Evolutionary conservation across 192 early-diverging fungal species (phyloP), one percentile per base, ranked within the genome.

Genomic region (Entrophospora sp.): DNA sequence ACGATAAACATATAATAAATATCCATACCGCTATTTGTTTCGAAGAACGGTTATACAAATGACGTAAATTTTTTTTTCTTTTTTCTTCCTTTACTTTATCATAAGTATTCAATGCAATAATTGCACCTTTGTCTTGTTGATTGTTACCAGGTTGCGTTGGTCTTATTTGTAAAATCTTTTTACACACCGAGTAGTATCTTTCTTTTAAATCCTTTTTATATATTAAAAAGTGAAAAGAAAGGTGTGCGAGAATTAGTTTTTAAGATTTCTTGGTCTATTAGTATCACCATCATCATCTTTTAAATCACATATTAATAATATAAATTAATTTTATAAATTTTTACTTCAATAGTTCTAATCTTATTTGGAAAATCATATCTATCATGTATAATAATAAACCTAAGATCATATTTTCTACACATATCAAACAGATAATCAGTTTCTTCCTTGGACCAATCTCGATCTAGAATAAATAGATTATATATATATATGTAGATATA

Each of bases 201-300:
- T 90, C 87, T 73, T 93, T 93, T 25, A 97, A 59, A 32, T 97
- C 95, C 80, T n/a, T n/a, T n/a, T n/a, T n/a, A n/a, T n/a, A n/a
- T n/a, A n/a, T n/a, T n/a, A n/a, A n/a, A n/a, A n/a, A n/a, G n/a
- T n/a, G n/a, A n/a, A n/a, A n/a, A n/a, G n/a, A n/a, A n/a, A n/a
- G n/a, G n/a, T n/a, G n/a, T n/a, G n/a, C n/a, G n/a, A n/a, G n/a
- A n/a, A n/a, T n/a, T n/a, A n/a, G n/a, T n/a, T n/a, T n/a, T n/a
- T n/a, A n/a, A n/a, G n/a, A n/a, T n/a, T n/a, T n/a, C n/a, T n/a
- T n/a, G n/a, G n/a, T n/a, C n/a, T n/a, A n/a, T n/a, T n/a, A n/a
- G n/a, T n/a, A n/a, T n/a, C n/a, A n/a, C n/a, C n/a, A n/a, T n/a
- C n/a, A n/a, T n/a, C n/a, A n/a, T n/a, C n/a, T n/a, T n/a, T n/a